Conservation (phyloP, 495 filamentous ascomycete species). For the Usnea hakonensis region DNA sequence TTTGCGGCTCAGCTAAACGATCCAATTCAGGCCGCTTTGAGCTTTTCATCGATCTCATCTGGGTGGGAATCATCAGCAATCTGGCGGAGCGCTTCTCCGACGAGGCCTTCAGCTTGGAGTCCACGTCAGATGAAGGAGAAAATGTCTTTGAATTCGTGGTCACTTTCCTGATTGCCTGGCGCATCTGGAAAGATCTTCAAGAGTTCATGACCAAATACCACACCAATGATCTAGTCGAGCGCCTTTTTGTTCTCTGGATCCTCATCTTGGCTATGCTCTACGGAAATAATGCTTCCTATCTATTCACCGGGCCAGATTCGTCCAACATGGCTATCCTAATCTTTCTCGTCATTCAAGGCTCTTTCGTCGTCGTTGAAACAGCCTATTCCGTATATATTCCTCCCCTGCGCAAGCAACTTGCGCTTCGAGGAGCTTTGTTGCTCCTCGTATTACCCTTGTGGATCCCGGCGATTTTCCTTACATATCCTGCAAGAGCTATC, state of each 20-base stretch:
- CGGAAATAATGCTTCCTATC: slow-evolving; percentile 40
- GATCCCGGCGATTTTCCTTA: slow-evolving; percentile 33
- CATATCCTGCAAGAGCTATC: background rate
- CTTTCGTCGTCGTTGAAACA: slow-evolving; percentile 10
- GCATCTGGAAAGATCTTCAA: slow-evolving; percentile 41
- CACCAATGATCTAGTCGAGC: slow-evolving; percentile 42
- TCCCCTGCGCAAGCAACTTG: slow-evolving; percentile 33
- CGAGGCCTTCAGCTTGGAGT: slow-evolving; percentile 37
- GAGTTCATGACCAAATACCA: slow-evolving; percentile 45
- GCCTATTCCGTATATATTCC: slow-evolving; percentile 17
- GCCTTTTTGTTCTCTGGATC: slow-evolving; percentile 40
- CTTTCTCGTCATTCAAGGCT: slow-evolving; percentile 9
- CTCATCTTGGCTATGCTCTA: slow-evolving; percentile 41
- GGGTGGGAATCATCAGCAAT: slow-evolving; percentile 39
- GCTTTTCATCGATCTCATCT: slow-evolving; percentile 44
- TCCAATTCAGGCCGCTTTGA: slow-evolving; percentile 35
- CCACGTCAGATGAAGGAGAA: background rate
- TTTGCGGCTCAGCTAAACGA: background rate
- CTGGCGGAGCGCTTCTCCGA: slow-evolving; percentile 39
- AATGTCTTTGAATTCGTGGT: slow-evolving; percentile 19
- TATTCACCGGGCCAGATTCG: slow-evolving; percentile 33
- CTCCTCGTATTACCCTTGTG: slow-evolving; percentile 33
- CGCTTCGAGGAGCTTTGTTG: slow-evolving; percentile 32
- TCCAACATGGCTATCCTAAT: slow-evolving; percentile 21
- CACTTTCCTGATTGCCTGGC: slow-evolving; percentile 40